Evolutionary conservation across 2,329 filamentous ascomycete genomes (phyloP), one percentile per base, ranked within the genome.

Genomic region (Nemania abortiva): DNA sequence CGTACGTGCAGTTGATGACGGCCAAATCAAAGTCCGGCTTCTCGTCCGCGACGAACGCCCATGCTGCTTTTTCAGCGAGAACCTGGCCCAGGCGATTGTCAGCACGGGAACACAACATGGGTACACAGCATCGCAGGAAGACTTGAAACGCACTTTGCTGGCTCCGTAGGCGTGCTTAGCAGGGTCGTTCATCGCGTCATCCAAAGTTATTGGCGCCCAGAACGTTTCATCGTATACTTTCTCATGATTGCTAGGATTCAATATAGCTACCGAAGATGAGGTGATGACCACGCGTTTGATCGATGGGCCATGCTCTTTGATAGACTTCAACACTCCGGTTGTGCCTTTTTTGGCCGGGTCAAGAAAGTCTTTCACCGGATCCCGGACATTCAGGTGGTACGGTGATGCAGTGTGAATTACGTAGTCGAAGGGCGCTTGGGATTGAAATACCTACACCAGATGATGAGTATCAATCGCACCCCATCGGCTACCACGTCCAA

Each of bases 321-420:
- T 79, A 0, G 86, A 86, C 50, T 81, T 78, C 3, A 89, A 79
- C 5, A 89, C 77, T 4, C 83, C 82, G 0, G 79, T 79, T 0
- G 86, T 88, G 10, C 87, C 87, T 18, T 84, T 82, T 54, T 90
- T 82, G 6, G 87, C 87, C 0, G 87, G 88, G 55, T 88, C 82
- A 10, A 89, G 80, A 27, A 89, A 81, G 52, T 87, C 84, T 20
- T 76, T 79, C 10, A 80, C 76, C 5, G 80, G 80, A 65, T 84
- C 82, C 2, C 87, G 85, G 55, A 90, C 85, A 57, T 89, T 89
- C 77, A 90, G 87, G 74, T 92, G 90, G 82, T 92, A 95, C 0
- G 93, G 92, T 0, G 88, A 90, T 1, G 92, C 91, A 6, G 91
- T 93, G 78, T 94, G 91, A 60, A 94, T 85, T 57, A 95, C 91